Evolutionary conservation across 257 asterid species (phyloP).

Genomic region (Fraxinus pennsylvanica): DNA sequence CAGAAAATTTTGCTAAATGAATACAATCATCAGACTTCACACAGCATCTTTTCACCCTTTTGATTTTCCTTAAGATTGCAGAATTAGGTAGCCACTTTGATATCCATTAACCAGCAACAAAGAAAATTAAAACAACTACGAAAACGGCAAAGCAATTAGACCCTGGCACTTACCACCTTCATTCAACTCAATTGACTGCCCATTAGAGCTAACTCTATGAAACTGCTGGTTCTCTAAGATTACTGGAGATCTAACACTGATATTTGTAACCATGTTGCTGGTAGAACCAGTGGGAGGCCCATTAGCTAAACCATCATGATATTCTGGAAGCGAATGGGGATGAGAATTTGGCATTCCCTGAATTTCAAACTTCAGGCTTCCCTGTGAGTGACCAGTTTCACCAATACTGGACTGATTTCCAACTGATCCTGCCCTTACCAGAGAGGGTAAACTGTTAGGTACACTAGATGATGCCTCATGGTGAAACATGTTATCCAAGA

Average conservation of each 20-base stretch:
- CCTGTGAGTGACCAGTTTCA: slow-evolving; percentile 56
- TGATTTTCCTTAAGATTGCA: not conserved
- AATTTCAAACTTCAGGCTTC: slow-evolving; percentile 61
- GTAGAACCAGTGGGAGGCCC: slow-evolving; percentile 70
- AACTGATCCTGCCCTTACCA: slow-evolving; percentile 48
- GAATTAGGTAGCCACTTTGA: slow-evolving; percentile 2
- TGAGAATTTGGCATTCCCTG: slow-evolving; percentile 56
- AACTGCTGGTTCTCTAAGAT: slow-evolving; percentile 64
- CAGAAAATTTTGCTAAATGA: not conserved
- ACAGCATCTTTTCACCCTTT: not conserved
- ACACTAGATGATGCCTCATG: slow-evolving; percentile 64
- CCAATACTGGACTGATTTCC: slow-evolving; percentile 52
- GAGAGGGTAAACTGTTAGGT: slow-evolving; percentile 64
- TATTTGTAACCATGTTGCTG: slow-evolving; percentile 56
- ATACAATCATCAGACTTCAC: slow-evolving; percentile 11
- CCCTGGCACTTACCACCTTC: slow-evolving; percentile 49
- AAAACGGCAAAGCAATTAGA: slow-evolving; percentile 6
- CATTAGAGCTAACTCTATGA: slow-evolving; percentile 57
- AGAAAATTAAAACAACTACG: slow-evolving; percentile 3
- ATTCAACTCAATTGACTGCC: slow-evolving; percentile 61
- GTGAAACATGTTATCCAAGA: slow-evolving; percentile 57
- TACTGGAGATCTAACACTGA: slow-evolving; percentile 55
- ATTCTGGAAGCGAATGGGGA: slow-evolving; percentile 84
- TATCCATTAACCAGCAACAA: slow-evolving; percentile 8
- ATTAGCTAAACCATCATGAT: slow-evolving; percentile 64